Evolutionary conservation across 1,284 basidiomycete genomes (phyloP), one percentile per base, ranked within the genome.

Genomic region (Cutaneotrichosporon sp.): DNA sequence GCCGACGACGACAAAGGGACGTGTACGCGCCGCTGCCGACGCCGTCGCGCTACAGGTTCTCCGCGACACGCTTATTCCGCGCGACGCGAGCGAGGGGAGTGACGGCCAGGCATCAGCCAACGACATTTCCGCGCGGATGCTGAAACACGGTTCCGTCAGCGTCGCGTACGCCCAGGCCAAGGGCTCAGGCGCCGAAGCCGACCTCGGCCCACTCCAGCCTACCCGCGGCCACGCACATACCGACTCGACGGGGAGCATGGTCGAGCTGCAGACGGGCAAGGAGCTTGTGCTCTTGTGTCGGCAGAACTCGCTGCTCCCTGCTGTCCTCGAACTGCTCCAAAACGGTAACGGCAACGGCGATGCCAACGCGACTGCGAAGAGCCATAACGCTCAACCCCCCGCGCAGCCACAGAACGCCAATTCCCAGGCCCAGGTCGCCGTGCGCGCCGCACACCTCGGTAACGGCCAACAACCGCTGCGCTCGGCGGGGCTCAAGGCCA

Each of bases 11-110:
- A 21, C 35, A 22, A 40, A 26, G 9, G 40, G 54, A 40, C 54
- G 53, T 43, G 60, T 65, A 21, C 75, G 81, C 59, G 79, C 78
- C 45, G 84, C 88, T 0, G 83, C 86, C 3, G 82, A 88, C 61
- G 78, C 78, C 4, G 78, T 90, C 34, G 83, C 87, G 4, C 84
- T 94, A 67, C 83, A 81, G 57, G 86, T 90, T 13, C 77, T 96
- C 40, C 87, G 90, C 55, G 88, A 94, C 62, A 85, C 85, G 0
- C 77, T 96, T 44, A 84, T 91, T 21, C 52, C 61, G 8, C 51
- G 52, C 8, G 60, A 64, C 33, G 26, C 15, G 8, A 21, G 22
- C 12, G 44, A 42, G 15, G 45, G 14, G 14, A 41, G 23, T 23
- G 39, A 37, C 26, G 26, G 42, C 7, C 38, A 7, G 20, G 17